A percentile compares a stretch with the other conserved stretches of the same genome.
Conservation (phyloP, 2,329 filamentous ascomycete species). For the Claviceps spartinae region DNA sequence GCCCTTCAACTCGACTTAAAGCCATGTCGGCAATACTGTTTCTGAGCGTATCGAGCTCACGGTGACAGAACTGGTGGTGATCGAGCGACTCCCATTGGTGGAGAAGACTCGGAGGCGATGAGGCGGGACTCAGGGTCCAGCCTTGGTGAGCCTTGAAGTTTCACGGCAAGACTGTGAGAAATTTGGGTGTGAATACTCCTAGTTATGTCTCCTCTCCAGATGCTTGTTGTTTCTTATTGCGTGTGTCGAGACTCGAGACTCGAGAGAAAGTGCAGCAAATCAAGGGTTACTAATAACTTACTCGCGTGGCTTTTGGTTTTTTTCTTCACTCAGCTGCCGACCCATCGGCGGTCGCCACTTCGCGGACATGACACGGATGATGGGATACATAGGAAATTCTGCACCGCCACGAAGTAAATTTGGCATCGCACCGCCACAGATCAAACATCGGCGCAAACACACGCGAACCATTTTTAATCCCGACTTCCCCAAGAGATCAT, state of each 20-base stretch:
- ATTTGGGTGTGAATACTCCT: too few species aligned
- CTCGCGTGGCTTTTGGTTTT: too few species aligned
- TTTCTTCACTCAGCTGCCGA: too few species aligned
- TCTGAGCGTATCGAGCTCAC: conserved; percentile 1
- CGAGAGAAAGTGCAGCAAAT: too few species aligned
- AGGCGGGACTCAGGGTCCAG: neutral
- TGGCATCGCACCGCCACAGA: neutral
- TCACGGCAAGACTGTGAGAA: too few species aligned
- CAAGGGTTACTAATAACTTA: too few species aligned
- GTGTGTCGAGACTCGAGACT: too few species aligned
- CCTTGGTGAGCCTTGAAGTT: neutral
- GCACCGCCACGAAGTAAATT: neutral
- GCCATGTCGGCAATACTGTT: conserved; percentile 25
- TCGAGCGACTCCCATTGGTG: conserved; percentile 7
- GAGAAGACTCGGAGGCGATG: neutral
- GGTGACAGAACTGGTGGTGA: conserved; percentile 4
- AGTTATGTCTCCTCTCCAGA: too few species aligned
- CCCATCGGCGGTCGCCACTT: neutral
- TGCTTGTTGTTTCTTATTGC: too few species aligned
- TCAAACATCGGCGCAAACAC: neutral
- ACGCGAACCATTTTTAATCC: neutral
- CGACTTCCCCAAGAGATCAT: too few species aligned
- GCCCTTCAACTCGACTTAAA: conserved; percentile 27
- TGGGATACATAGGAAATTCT: neutral
- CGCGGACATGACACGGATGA: neutral